Base-by-base conservation (phyloP, 805 yeast genomes). In the Kazachstania kunashirensis region DNA sequence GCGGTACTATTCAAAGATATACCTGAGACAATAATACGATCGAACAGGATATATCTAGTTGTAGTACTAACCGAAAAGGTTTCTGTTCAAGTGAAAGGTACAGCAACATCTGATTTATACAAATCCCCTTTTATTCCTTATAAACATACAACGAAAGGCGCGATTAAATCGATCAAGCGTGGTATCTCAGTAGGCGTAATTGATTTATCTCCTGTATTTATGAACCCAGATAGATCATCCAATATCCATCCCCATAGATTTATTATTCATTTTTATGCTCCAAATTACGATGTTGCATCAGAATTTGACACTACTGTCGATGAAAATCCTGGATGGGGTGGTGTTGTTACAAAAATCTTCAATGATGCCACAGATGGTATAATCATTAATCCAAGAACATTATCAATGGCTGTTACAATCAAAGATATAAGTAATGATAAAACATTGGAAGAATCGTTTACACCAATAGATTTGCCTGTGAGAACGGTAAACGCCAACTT, bases 131-230 rank as follows among this genome's bases (percentile, higher is more conserved):
- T 53, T 29, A 29, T 51, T 12, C 53, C 52, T 1, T 46, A 45
- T 19, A 39, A 43, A 25, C 34, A 46, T 3, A 25, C 44, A 10
- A 15, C 47, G 2, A 42, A 46, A 13, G 42, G 36, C 6, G 40
- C 41, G 24, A 34, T 43, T 5, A 30, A 35, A 9, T 24, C 37
- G 11, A 70, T 80, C 33, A 76, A 83, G 51, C 77, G 79, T 51
- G 95, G 95, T 39, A 73, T 85, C 12, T 92, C 89, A 26, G 88
- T 86, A 3, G 96, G 96, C 56, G 92, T 81, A 12, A 73, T 84
- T 26, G 94, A 85, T 59, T 78, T 85, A 33, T 75, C 92, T 5
- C 71, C 94, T 46, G 72, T 84, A 17, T 82, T 85, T 51, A 72
- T 84, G 6, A 67, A 72, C 41, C 73, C 72, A 45, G 71, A 72